Evolutionary conservation across 305 asterid species (phyloP), one percentile per base, ranked within the genome.

Genomic region (Andrographis paniculata): DNA sequence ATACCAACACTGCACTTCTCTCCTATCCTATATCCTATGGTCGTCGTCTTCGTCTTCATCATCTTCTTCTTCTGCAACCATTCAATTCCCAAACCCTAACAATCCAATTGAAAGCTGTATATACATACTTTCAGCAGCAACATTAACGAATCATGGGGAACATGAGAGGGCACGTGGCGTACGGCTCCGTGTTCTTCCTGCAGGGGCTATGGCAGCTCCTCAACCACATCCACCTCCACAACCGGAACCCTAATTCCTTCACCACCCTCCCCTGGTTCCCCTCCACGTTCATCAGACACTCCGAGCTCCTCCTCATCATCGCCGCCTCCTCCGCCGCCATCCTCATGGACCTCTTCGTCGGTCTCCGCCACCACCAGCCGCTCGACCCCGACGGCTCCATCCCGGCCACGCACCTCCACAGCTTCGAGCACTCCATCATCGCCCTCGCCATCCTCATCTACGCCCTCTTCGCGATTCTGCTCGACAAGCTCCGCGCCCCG

Each of bases 161-260:
- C 16, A 16, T 55, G 16, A 45, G 38, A 27, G 56, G 84, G 14
- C 84, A 77, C 42, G 74, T 77, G 31, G 74, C 68, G 56, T 80
- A 80, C 1, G 84, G 84, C 19, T 59, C 70, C 23, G 78, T 69
- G 40, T 77, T 77, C 66, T 64, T 62, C 30, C 7, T 70, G 2
- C 28, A 72, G 17, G 84, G 84, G 27, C 21, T 76, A 6, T 76
- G 80, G 84, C 84, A 77, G 46, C 62, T 73, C 19, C 14, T 73
- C 50, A 73, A 70, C 57, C 75, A 77, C 49, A 53, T 56, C 28
- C 66, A 47, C 22, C 62, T 66, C 56, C 67, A 76, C 56, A 53
- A 35, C 20, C 18, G 45, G 6, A 63, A 60, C 49, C 78, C 80
- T 19, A 70, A 54, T 50, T 46, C 80, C 42, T 77, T 48, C 61